Conservation (phyloP, 2,329 filamentous ascomycete species). For the Ascosphaera apis region DNA sequence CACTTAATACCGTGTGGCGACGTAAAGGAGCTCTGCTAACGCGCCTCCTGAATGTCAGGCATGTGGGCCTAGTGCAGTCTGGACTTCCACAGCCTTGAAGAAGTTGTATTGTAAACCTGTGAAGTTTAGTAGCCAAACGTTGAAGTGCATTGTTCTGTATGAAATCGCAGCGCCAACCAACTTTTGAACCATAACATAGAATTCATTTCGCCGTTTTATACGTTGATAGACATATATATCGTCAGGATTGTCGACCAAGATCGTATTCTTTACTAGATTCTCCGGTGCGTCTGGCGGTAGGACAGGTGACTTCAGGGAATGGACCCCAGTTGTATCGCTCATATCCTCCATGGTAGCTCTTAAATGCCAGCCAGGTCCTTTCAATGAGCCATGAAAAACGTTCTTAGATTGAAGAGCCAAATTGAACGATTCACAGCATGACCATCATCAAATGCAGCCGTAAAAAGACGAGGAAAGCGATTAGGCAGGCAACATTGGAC, state of each 20-base stretch:
- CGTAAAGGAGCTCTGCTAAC: constrained; percentile 46
- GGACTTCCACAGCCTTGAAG: constrained; percentile 51
- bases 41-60: constrained; percentile 54
- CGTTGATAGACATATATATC: constrained; percentile 17
- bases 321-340: not conserved
- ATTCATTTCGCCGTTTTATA: constrained; percentile 18
- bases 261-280: constrained; percentile 16
- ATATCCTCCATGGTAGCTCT: too few relatives aligned
- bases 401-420: too few relatives aligned
- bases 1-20: constrained; percentile 59
- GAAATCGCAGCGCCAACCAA: constrained; percentile 15
- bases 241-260: constrained; percentile 16
- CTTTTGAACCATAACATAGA: constrained; percentile 44
- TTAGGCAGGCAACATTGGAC: too few relatives aligned
- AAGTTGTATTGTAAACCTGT: constrained; percentile 59
- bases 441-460: too few relatives aligned
- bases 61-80: constrained; percentile 51
- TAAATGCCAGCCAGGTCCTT: too few relatives aligned
- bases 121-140: constrained; percentile 3
- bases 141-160: constrained; percentile 4
- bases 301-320: constrained; percentile 1
- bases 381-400: too few relatives aligned
- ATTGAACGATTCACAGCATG: too few relatives aligned
- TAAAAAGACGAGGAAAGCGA: too few relatives aligned
- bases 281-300: constrained; percentile 20